Percentiles rank a stretch among this genome's conserved stretches.
phyloP scores from a whole-genome alignment of 805 yeast species.

The Diddensiella santjacobensis region DNA sequence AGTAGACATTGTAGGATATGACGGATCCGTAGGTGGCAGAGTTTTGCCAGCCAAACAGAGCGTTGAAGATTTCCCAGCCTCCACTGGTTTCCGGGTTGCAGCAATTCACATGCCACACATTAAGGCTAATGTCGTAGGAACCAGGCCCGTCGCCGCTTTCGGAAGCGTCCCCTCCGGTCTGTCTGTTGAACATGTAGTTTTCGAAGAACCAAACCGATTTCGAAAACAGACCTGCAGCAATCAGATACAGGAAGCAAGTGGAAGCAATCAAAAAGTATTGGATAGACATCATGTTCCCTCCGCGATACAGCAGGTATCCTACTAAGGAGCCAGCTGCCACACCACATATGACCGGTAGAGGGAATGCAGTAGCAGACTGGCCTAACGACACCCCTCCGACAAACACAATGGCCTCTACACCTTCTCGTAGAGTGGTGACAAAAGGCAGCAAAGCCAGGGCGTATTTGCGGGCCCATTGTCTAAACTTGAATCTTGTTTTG shows the following conservation, averaged over 20 bases:
- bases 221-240: slow-evolving; percentile 89
- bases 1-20: slow-evolving; percentile 80
- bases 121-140: slow-evolving; percentile 71
- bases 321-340: slow-evolving; percentile 69
- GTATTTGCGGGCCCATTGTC: slow-evolving; percentile 58
- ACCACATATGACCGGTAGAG: slow-evolving; percentile 89
- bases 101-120: slow-evolving; percentile 97
- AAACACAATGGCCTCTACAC: slow-evolving; percentile 92
- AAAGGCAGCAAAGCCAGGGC: slow-evolving; percentile 88
- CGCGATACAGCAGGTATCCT: slow-evolving; percentile 71
- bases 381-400: slow-evolving; percentile 92
- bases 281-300: slow-evolving; percentile 78
- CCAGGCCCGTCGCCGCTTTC: slow-evolving; percentile 95
- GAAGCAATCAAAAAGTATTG: slow-evolving; percentile 84
- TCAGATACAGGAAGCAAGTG: slow-evolving; percentile 82
- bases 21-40: slow-evolving; percentile 93
- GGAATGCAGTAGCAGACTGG: slow-evolving; percentile 68
- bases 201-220: slow-evolving; percentile 92
- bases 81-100: slow-evolving; percentile 88
- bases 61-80: slow-evolving; percentile 97
- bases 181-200: slow-evolving; percentile 54
- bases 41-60: slow-evolving; percentile 95
- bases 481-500: slow-evolving; percentile 42
- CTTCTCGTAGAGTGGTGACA: slow-evolving; percentile 91
- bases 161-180: slow-evolving; percentile 92